Base-by-base conservation (phyloP, 1,284 basidiomycete species). In the Apiotrichum sp. region DNA sequence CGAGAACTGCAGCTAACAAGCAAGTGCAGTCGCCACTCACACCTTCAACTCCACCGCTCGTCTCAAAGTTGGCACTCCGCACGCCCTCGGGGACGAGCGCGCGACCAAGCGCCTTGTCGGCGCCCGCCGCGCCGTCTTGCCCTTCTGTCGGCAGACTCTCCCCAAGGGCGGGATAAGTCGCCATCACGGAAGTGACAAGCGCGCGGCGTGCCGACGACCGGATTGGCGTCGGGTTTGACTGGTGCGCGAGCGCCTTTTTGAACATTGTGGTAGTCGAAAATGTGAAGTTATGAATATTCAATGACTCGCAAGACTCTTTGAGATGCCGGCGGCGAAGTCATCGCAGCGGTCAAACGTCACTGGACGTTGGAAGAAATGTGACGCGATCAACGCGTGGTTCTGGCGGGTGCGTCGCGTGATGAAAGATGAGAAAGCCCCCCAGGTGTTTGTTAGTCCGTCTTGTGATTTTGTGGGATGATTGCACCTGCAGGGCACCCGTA, bases 211-310 rank as follows among this genome's bases (percentile, higher is more conserved):
- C 71, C 3, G 73, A 75, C 0, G 72, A 74, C 31, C 74, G 68
- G 8, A 77, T 59, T 2, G 75, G 72, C 8, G 75, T 75, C 32
- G 74, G 69, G 48, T 74, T 73, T 5, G 69, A 69, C 55, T 75
- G 69, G 58, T 73, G 69, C 3, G 72, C 66, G 9, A 74, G 62
- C 6, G 73, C 64, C 57, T 75, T 77, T 58, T 75, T 75, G 69
- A 75, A 77, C 75, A 77, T 77, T 34, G 41, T 22, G 22, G 22
- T 48, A 11, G 40, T 11, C 40, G 10, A 6, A n/a, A 16, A 14
- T 10, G 6, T 41, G 40, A 41, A 13, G 40, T 41, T 41, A 14
- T 41, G 40, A 41, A 14, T 8, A 41, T 22, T 22, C 22, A 22
- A 22, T 22, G 22, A 22, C 22, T 22, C 22, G 22, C 22, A 22